Evolutionary conservation across 2,329 filamentous ascomycete genomes (phyloP).

Genomic region (Sporothrix brunneoviolacea): DNA sequence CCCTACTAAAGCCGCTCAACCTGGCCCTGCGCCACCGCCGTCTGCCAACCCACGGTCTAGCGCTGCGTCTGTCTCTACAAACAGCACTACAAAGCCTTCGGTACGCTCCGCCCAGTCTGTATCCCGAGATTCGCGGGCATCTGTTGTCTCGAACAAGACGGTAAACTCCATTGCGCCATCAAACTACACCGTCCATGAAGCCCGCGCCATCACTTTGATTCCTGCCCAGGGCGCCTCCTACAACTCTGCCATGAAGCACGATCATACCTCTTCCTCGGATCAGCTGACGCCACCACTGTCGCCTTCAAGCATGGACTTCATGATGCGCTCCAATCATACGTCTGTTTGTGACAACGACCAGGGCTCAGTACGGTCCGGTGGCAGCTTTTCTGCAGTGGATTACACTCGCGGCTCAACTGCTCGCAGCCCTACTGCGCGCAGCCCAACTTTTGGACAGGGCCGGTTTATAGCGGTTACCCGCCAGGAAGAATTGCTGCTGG

Average conservation of each 20-base stretch:
- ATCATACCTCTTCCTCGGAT: background rate
- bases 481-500: conserved; percentile 52
- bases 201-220: conserved; percentile 33
- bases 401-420: no score
- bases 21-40: no score
- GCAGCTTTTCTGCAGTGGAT: conserved; percentile 12
- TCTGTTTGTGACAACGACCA: conserved; percentile 19
- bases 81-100: conserved; percentile 6
- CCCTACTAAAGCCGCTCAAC: background rate
- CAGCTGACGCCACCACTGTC: conserved; percentile 42
- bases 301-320: conserved; percentile 45
- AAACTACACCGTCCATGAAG: conserved; percentile 27
- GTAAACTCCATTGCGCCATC: background rate
- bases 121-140: conserved; percentile 33
- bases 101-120: conserved; percentile 15
- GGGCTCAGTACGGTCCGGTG: conserved; percentile 28
- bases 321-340: conserved; percentile 30
- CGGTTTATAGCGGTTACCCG: conserved; percentile 52
- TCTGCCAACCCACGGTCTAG: conserved; percentile 24
- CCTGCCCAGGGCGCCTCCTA: conserved; percentile 21
- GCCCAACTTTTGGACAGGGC: conserved; percentile 19
- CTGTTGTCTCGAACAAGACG: conserved; percentile 15
- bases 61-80: conserved; percentile 22
- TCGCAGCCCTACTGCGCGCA: no score
- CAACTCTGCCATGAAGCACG: background rate